Evolutionary conservation across 75 land plant species (phyloP), one percentile per base, ranked within the genome.

Genomic region (Ceratopteris richardii): DNA sequence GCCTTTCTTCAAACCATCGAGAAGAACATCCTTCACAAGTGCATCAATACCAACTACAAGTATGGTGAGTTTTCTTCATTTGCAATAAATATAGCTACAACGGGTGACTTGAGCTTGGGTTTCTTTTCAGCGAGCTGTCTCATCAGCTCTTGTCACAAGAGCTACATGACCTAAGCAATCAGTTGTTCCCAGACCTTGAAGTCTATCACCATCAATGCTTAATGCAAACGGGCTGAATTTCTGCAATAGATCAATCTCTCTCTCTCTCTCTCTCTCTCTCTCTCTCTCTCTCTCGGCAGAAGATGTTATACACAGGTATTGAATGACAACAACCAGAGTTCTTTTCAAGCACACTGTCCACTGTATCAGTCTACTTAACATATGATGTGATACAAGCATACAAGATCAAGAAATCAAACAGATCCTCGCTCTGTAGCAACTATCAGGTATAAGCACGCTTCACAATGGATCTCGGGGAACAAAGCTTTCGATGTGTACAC

Each of bases 121-220:
- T 78, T 91, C 17, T 66, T 66, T 62, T 91, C 84, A 23, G 72
- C 88, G 4, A 91, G 72, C 54, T 56, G 74, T 46, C 54, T 70
- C 82, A 91, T 84, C 16, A 87, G 83, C 62, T 87, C 97, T n/a
- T 29, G 97, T 78, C 21, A 91, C 73, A 44, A 91, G 80, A 7
- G 97, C 97, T 42, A 91, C 88, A 57, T 91, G 97, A 28, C 97
- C 88, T 57, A 91, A 60, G 60, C 97, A 91, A 67, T 91, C 97
- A 33, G 93, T 91, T 44, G 97, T 91, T 31, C 97, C 93, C 29
- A 86, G 76, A 0, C 93, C 93, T 11, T 70, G 74, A 57, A 87
- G 77, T 63, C 87, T 75, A 54, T 91, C 97, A 22, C 97, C 97
- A 7, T 87, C 93, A 40, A 87, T 69, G 66, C 82, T 79, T 77